Base-by-base conservation (phyloP, 345 rosid genomes). In the Abelmoschus esculentus region DNA sequence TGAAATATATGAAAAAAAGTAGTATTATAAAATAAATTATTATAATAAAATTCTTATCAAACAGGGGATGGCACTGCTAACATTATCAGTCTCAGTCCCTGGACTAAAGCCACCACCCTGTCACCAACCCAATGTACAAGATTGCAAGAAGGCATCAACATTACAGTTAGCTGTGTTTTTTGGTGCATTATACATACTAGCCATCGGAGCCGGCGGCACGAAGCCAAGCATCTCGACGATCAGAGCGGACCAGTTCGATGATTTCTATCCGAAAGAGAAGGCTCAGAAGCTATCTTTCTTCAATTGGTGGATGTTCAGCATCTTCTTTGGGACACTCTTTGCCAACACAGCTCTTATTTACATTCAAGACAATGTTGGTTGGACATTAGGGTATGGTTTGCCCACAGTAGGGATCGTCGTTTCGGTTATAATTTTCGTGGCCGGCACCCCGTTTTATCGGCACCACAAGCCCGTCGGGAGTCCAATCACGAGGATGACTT, bases 231-330 rank as follows among this genome's bases (percentile, higher is more conserved):
- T 95, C 40, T 95, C 99, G 0, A 95, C 99, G 0, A 90, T 89
- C 0, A 96, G 99, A 0, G 99, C 96, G 0, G 99, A 95, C 74
- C 99, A 91, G 53, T 95, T 95, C 31, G 99, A 95, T 32, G 96
- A 85, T 22, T 90, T 87, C 40, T 80, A 91, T 12, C 86, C 89
- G 0, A 87, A 82, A 61, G 99, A 95, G 82, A 95, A 95, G 79
- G 75, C 56, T 57, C 77, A 79, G 2, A 95, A 91, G 77, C 85
- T 88, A 28, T 91, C 99, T 29, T 95, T 91, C 86, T 95, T 95
- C 92, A 95, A 91, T 59, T 91, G 97, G 99, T 95, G 99, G 97
- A 80, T 88, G 96, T 91, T 95, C 73, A 83, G 96, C 82, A 87
- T 89, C 67, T 95, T 91, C 78, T 83, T 88, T 59, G 99, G 99